phyloP scores from a whole-genome alignment of 2,329 filamentous ascomycete species.

The Cladosporium halotolerans region DNA sequence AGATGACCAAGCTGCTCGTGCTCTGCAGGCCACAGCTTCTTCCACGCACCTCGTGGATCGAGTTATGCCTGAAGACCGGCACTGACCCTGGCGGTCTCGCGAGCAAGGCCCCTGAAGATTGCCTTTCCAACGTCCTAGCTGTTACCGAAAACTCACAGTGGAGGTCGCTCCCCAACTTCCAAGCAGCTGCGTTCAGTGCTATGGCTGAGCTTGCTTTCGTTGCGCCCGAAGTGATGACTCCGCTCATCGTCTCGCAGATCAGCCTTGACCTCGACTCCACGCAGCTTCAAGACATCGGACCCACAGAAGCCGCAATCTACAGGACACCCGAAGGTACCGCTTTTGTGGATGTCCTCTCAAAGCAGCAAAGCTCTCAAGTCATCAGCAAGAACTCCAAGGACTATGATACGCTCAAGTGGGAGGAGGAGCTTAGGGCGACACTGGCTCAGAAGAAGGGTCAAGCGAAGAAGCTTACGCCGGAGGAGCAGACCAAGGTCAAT shows the following conservation, averaged over 20 bases:
- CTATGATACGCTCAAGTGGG: constrained; percentile 95
- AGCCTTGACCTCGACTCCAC: constrained; percentile 63
- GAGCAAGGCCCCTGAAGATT: constrained; percentile 53
- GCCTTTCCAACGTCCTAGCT: constrained; percentile 61
- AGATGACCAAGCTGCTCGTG: constrained; percentile 71
- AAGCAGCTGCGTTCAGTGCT: constrained; percentile 68
- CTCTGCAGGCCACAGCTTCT: constrained; percentile 73
- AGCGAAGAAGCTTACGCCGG: constrained; percentile 81
- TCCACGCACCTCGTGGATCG: constrained; percentile 78
- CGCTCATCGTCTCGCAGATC: constrained; percentile 69
- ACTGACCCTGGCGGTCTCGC: constrained; percentile 78
- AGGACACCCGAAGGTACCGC: constrained; percentile 80
- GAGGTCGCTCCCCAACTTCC: constrained; percentile 46
- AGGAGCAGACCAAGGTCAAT: constrained; percentile 85
- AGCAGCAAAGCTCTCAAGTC: constrained; percentile 63
- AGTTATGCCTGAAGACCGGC: constrained; percentile 70
- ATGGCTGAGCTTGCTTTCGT: constrained; percentile 91
- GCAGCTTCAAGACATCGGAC: constrained; percentile 67
- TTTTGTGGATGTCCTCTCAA: constrained; percentile 85
- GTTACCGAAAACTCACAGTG: constrained; percentile 34
- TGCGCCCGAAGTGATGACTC: constrained; percentile 73
- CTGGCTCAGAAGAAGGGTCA: constrained; percentile 89
- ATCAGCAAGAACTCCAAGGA: constrained; percentile 90
- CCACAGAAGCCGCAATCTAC: constrained; percentile 87
- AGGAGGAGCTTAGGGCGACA: constrained; percentile 80